Percentiles rank a stretch among this genome's conserved stretches.
Evolutionary conservation across 805 yeast genomes (phyloP).

Genomic region (Blastobotrys robertii): DNA sequence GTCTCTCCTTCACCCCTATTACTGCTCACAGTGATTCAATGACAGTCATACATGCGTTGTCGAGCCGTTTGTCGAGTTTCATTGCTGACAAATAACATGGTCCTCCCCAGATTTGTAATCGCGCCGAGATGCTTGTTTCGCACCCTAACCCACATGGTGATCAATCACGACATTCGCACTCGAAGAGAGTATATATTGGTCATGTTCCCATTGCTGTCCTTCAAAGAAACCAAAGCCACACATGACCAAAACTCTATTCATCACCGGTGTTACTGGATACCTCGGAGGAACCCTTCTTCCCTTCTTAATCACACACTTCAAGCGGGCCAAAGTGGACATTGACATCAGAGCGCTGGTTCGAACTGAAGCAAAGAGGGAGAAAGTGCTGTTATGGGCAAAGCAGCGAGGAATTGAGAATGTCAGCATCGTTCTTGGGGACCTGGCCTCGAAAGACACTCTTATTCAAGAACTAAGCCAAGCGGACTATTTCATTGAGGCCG

Average conservation of each 20-base stretch:
- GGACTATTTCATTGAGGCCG: slow-evolving; percentile 7
- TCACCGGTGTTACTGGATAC: slow-evolving; percentile 14
- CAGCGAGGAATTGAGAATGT: slow-evolving; percentile 4
- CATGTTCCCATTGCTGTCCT: too few relatives aligned
- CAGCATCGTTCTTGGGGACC: slow-evolving; percentile 4
- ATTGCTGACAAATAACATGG: too few relatives aligned
- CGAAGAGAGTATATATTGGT: too few relatives aligned
- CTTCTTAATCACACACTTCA: slow-evolving; percentile 1
- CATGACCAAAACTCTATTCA: slow-evolving; percentile 3
- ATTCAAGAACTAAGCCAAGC: slow-evolving; percentile 4
- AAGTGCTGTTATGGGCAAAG: slow-evolving; percentile 10
- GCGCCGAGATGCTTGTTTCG: too few relatives aligned
- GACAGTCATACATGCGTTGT: too few relatives aligned
- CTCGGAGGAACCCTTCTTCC: slow-evolving; percentile 12
- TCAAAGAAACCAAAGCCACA: too few relatives aligned
- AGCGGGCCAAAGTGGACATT: slow-evolving; percentile 1
- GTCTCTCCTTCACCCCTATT: too few relatives aligned
- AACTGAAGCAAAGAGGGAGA: slow-evolving; percentile 4
- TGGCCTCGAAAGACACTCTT: slow-evolving; percentile 1
- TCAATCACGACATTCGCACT: too few relatives aligned
- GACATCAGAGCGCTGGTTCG: slow-evolving; percentile 8
- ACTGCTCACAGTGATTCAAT: too few relatives aligned
- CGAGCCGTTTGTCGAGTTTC: too few relatives aligned
- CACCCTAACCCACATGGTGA: too few relatives aligned
- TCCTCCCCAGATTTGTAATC: too few relatives aligned